A percentile compares a stretch with the other conserved stretches of the same genome.
Conservation (phyloP, 1,284 basidiomycete genomes). For the Irpex rosettiformis region DNA sequence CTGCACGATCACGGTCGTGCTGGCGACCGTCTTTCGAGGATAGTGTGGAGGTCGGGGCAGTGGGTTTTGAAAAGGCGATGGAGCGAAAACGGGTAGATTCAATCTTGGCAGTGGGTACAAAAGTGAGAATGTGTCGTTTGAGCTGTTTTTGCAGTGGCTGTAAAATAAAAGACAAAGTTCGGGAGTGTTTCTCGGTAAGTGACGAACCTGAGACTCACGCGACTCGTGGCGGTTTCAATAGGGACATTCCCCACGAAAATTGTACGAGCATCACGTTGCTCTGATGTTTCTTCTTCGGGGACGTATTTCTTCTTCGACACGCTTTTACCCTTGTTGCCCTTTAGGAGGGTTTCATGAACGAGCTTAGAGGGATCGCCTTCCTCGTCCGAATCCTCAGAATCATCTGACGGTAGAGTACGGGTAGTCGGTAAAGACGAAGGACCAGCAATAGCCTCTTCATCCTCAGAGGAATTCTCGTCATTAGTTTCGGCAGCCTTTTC, state of each 20-base stretch:
- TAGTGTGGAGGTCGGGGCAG: conserved; percentile 50
- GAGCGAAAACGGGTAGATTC: conserved; percentile 92
- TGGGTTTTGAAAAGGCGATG: conserved; percentile 81
- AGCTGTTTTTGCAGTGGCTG: conserved; percentile 66
- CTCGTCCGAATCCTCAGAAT: conserved; percentile 28
- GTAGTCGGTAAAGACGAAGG: background rate
- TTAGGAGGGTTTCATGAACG: conserved; percentile 42
- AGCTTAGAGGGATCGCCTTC: conserved; percentile 37
- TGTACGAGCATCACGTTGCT: conserved; percentile 76
- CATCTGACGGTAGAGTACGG: background rate
- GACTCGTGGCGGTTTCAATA: conserved; percentile 71
- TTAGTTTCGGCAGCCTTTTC: conserved; percentile 12
- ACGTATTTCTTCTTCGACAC: conserved; percentile 38
- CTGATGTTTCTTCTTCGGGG: conserved; percentile 66
- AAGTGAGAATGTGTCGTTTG: conserved; percentile 66
- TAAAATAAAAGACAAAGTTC: conserved; percentile 5
- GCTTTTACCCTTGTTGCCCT: conserved; percentile 16
- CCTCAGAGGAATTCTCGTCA: background rate
- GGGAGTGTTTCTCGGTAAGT: background rate
- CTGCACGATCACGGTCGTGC: conserved; percentile 58
- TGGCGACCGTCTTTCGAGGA: conserved; percentile 33
- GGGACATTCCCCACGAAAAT: conserved; percentile 94
- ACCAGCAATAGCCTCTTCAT: conserved; percentile 7
- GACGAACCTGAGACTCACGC: conserved; percentile 41
- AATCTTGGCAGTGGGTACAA: conserved; percentile 71